Evolutionary conservation across 768 basidiomycete species (phyloP).

Genomic region (Tephrocybe sp.): DNA sequence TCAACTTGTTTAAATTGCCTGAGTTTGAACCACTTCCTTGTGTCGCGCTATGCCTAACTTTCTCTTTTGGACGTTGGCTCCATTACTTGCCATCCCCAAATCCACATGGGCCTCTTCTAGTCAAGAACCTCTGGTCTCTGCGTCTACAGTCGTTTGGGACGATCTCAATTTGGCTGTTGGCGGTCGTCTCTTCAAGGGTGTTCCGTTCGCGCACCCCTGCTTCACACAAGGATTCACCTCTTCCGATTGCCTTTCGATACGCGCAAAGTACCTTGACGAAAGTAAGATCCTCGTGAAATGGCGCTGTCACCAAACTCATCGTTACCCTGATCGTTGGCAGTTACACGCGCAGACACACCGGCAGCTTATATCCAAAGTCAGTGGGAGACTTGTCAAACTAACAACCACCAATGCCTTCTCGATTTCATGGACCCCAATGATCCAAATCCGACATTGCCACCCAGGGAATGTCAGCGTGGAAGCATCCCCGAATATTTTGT

Average conservation of each 20-base stretch:
- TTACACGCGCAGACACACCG: slow-evolving; percentile 20
- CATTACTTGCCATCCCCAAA: background rate
- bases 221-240: slow-evolving; percentile 20
- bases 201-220: slow-evolving; percentile 25
- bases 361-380: slow-evolving; percentile 39
- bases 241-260: slow-evolving; percentile 14
- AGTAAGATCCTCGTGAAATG: slow-evolving; percentile 7
- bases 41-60: background rate
- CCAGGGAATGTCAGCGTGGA: slow-evolving; percentile 33
- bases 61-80: background rate
- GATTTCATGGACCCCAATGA: slow-evolving; percentile 36
- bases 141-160: slow-evolving; percentile 12
- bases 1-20: too few species aligned
- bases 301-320: background rate
- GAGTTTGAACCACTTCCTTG: too few species aligned
- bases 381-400: slow-evolving; percentile 57
- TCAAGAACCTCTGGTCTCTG: slow-evolving; percentile 8
- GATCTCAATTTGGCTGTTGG: slow-evolving; percentile 12
- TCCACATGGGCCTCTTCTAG: background rate
- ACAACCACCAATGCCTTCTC: slow-evolving; percentile 46
- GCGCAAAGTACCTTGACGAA: slow-evolving; percentile 20
- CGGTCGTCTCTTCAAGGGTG: slow-evolving; percentile 18
- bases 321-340: slow-evolving; percentile 6
- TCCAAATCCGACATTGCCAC: slow-evolving; percentile 19
- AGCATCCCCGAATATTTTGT: slow-evolving; percentile 41